These are phyloP conservation scores for Casuarina cunninghamiana DNA, from an alignment of 306 rosid species.

Conservation along the genomic window DNA sequence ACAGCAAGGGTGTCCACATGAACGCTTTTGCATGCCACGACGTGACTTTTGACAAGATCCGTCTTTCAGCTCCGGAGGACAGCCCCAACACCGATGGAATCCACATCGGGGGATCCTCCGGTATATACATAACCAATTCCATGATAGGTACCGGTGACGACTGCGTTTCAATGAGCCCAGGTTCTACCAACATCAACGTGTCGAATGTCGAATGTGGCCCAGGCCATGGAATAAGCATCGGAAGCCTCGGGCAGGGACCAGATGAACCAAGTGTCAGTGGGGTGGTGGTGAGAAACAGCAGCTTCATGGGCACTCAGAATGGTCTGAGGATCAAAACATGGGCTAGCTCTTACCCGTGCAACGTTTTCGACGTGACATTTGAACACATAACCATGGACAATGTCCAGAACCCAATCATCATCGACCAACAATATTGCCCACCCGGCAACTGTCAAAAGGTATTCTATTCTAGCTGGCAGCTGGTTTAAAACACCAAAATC, in stretches of 20 bases:
- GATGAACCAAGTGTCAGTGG: no score
- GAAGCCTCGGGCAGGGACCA: conserved; percentile 50
- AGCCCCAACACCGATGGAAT: conserved; percentile 81
- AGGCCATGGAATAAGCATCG: conserved; percentile 75
- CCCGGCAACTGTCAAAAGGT: no score
- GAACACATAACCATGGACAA: no score
- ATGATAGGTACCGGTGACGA: conserved; percentile 60
- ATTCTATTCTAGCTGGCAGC: no score
- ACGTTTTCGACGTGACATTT: no score
- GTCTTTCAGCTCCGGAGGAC: conserved; percentile 37
- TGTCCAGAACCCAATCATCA: no score
- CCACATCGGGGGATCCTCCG: conserved; percentile 39
- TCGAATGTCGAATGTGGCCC: conserved; percentile 53
- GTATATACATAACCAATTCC: conserved; percentile 28
- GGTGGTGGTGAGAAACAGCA: no score
- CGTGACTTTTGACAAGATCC: conserved; percentile 33
- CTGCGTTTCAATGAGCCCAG: conserved; percentile 53
- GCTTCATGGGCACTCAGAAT: no score
- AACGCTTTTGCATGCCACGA: conserved; percentile 34
- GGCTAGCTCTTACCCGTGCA: no score
- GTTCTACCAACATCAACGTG: conserved; percentile 35
- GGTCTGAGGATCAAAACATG: no score
- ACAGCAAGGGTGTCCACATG: conserved; percentile 52
- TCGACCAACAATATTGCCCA: no score
- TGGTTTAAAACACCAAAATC: no score